Conservation (phyloP, 441 rosid genomes). For the Populus hybrid region DNA sequence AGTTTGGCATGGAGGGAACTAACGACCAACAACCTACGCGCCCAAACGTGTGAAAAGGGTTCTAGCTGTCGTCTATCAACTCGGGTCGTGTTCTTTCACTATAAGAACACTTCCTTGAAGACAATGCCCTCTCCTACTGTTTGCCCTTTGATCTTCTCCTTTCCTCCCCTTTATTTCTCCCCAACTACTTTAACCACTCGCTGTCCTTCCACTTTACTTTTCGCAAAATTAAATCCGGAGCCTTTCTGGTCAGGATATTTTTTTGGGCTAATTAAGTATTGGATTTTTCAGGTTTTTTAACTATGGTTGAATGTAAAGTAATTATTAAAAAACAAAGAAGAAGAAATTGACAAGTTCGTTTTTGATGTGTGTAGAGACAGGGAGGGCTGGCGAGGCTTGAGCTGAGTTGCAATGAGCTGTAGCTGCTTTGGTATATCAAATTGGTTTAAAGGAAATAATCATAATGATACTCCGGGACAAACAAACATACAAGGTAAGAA, state of each 20-base stretch:
- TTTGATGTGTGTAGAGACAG: slow-evolving; percentile 11
- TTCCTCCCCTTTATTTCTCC: background rate
- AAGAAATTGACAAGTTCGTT: too few relatives aligned
- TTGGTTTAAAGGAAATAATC: slow-evolving; percentile 37
- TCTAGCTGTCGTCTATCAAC: background rate
- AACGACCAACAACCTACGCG: background rate
- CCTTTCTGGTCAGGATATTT: background rate
- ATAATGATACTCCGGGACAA: slow-evolving; percentile 26
- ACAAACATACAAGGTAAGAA: slow-evolving; percentile 45
- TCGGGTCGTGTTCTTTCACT: background rate
- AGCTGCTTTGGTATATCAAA: slow-evolving; percentile 46
- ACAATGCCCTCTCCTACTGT: background rate
- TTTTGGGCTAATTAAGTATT: background rate
- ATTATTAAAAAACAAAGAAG: too few relatives aligned
- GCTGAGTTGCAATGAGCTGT: slow-evolving; percentile 47
- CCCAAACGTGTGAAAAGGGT: background rate
- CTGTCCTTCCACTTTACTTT: background rate
- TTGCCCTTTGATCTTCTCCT: background rate
- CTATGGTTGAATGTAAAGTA: background rate
- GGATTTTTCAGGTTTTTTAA: background rate
- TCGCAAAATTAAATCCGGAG: background rate
- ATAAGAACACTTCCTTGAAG: background rate
- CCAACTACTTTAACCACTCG: background rate
- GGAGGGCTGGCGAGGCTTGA: slow-evolving; percentile 5
- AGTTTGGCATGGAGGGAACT: background rate